Evolutionary conservation across 441 rosid species (phyloP), one percentile per base, ranked within the genome.

Genomic region (Erodium trifolium): DNA sequence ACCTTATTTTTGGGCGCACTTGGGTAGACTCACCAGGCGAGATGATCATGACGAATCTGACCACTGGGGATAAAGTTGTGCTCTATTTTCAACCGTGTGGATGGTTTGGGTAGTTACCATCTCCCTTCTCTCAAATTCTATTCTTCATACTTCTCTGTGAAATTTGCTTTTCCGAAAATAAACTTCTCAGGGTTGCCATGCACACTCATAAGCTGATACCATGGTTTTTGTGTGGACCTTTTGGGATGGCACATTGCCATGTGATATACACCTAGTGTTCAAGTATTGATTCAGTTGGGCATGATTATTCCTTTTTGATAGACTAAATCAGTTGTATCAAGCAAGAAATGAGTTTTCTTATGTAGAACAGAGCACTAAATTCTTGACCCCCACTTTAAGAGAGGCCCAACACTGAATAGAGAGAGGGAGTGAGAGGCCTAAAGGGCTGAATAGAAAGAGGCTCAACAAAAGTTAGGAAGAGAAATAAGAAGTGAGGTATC

Each of bases 11-110:
- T 74, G 99, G 99, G 78, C 83, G 99, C 74, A 94, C 99, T 68
- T 94, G 98, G 98, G 84, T 90, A 14, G 99, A 94, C 71, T 84
- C 97, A 0, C 87, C 87, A 14, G 99, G 99, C 73, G 99, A 94
- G 83, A 92, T 94, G 97, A 71, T 94, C 77, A 77, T 94, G 87
- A 86, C 97, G 55, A 94, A 94, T 83, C 63, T 82, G 84, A 85
- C 90, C 60, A 94, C 98, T 0, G 96, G 98, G 62, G 97, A 95
- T 78, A 95, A 92, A 85, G 97, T 74, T 29, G 96, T 95, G 43
- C 82, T 95, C 41, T 89, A 90, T 79, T 95, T 95, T 75, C 98
- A 95, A 82, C 99, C 96, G 8, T 95, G 98, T 31, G 97, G 98
- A n/a, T 95, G 98, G 99, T 88, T 94, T 51, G 99, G 99, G 99